A percentile compares a stretch with the other conserved stretches of the same genome.
Conservation (phyloP, 2,329 filamentous ascomycete genomes). For the Claviceps digitariae region DNA sequence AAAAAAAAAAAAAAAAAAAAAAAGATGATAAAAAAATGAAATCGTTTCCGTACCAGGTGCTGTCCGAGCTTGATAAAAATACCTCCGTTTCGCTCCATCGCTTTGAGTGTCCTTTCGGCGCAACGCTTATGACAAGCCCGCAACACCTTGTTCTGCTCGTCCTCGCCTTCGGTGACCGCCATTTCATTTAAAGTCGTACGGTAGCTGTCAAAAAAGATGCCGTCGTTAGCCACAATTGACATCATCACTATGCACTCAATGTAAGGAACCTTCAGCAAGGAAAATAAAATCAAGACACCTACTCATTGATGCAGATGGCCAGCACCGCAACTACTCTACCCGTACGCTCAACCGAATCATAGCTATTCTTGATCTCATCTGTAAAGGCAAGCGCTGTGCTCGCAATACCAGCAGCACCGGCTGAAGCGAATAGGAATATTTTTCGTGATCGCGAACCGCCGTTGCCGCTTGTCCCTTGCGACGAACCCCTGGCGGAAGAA, state of each 20-base stretch:
- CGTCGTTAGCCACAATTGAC: background rate
- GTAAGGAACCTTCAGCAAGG: constrained; percentile 3
- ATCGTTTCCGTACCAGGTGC: constrained; percentile 48
- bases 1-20: too few relatives aligned
- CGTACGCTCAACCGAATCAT: constrained; percentile 61
- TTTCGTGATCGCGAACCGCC: constrained; percentile 12
- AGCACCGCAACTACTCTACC: constrained; percentile 65
- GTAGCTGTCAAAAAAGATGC: constrained; percentile 39
- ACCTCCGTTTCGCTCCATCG: constrained; percentile 89
- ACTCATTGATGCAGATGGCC: constrained; percentile 82
- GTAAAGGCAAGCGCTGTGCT: constrained; percentile 40
- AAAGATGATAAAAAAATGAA: background rate
- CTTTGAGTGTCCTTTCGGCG: constrained; percentile 71
- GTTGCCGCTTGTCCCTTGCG: constrained; percentile 9
- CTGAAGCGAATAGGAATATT: constrained; percentile 34
- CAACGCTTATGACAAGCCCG: constrained; percentile 85
- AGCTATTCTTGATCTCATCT: constrained; percentile 63
- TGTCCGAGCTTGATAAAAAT: constrained; percentile 98
- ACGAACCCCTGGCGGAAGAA: constrained; percentile 15
- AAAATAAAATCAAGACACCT: constrained; percentile 8
- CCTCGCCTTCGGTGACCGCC: constrained; percentile 46
- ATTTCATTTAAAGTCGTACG: constrained; percentile 65
- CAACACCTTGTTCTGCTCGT: constrained; percentile 54
- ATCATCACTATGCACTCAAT: background rate
- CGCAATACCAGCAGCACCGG: constrained; percentile 34